Base-by-base conservation (phyloP, 1,139 yeast species). In the Sugiyamaella grinbergsii region DNA sequence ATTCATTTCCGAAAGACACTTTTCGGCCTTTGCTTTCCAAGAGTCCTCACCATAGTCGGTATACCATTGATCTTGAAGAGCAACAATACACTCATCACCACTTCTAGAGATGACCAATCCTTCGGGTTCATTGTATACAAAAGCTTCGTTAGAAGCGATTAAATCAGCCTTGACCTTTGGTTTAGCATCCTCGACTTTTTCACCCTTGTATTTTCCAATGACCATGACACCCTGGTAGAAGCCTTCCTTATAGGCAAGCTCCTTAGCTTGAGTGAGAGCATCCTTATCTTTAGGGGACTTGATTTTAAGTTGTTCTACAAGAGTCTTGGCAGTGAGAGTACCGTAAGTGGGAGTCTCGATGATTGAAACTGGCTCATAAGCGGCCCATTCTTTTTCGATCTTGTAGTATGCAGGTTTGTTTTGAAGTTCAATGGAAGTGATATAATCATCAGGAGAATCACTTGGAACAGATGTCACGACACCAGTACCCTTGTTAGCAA, bases 381-480 rank as follows among this genome's bases (percentile, higher is more conserved):
- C 73, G 47, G 88, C 94, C 99, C 98, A 94, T 51, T 83, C 90
- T 66, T 84, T 79, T 55, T 91, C 77, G 65, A 93, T 87, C 49
- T 82, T 80, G 70, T 93, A 91, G 71, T 84, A 93, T 65, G 89
- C 98, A 28, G 98, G 86, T 74, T 94, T 94, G 75, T 89, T 83
- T 62, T 79, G 77, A 63, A 93, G 80, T 62, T 93, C 98, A 63
- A 78, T 77, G 46, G 85, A 79, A 55, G 97, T 94, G 71, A 91
- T 82, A 67, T 67, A 93, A 76, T 93, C 98, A 74, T 94, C 99
- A 55, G 99, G 98, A 52, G 98, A 91, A 71, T 91, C 97, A 13
- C 96, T 85, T 58, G 98, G 98, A 58, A 91, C 98, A 76, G 97
- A 94, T 11, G 98, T 93, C 54, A 94, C 98, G 40, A 93, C 98